Conservation (phyloP, 352 stramenopile species). For the Thalassiosira allenii region DNA sequence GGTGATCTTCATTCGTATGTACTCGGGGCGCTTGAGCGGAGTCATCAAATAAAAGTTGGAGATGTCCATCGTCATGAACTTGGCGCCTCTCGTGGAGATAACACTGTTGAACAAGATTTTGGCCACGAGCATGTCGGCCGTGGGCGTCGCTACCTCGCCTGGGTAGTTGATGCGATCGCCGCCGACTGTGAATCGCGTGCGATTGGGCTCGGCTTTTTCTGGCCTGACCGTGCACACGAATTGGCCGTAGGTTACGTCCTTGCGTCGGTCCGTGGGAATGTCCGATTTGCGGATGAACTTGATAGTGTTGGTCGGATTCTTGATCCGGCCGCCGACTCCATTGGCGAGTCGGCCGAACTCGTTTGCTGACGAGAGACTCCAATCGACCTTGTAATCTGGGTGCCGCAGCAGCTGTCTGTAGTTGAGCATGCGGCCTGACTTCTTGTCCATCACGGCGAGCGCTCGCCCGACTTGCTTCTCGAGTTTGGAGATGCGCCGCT, state of each 20-base stretch:
- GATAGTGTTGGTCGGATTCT: slow-evolving; percentile 56
- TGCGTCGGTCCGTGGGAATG: slow-evolving; percentile 21
- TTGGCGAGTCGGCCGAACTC: slow-evolving; percentile 57
- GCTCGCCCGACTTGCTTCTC: slow-evolving; percentile 23
- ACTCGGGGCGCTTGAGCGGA: slow-evolving; percentile 29
- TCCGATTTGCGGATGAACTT: slow-evolving; percentile 49
- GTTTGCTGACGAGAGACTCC: slow-evolving; percentile 36
- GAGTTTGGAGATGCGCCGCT: neutral
- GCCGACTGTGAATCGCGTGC: slow-evolving; percentile 2
- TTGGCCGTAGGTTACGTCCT: slow-evolving; percentile 39
- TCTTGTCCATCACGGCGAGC: slow-evolving; percentile 38
- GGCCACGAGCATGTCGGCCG: slow-evolving; percentile 1
- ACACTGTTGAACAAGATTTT: slow-evolving; percentile 33
- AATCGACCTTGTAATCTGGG: slow-evolving; percentile 30
- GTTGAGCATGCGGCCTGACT: slow-evolving; percentile 39
- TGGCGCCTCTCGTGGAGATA: neutral
- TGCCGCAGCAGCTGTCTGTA: slow-evolving; percentile 36
- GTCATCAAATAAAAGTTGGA: slow-evolving; percentile 1
- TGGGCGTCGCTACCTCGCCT: slow-evolving; percentile 12
- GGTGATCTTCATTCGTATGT: slow-evolving; percentile 25
- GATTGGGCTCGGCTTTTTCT: slow-evolving; percentile 16
- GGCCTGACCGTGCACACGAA: slow-evolving; percentile 17
- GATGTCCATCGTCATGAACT: slow-evolving; percentile 5
- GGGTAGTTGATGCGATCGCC: slow-evolving; percentile 26
- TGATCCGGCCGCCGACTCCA: slow-evolving; percentile 21